Evolutionary conservation across 768 basidiomycete genomes (phyloP).

Genomic region (Favolaschia claudopus): DNA sequence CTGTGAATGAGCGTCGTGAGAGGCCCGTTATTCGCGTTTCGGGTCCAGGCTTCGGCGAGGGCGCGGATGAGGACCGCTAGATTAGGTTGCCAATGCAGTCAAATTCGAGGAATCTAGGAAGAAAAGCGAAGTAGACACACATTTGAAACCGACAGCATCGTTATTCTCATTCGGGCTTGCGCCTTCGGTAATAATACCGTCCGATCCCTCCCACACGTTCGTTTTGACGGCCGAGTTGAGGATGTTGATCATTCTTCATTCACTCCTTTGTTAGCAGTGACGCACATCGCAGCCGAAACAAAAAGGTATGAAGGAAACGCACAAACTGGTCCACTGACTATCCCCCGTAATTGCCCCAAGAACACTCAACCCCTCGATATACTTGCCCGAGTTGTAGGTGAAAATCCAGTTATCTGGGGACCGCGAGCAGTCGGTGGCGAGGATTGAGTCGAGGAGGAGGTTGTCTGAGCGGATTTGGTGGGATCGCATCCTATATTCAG

Average conservation of each 20-base stretch:
- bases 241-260: conserved; percentile 43
- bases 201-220: conserved; percentile 52
- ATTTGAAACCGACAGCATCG: conserved; percentile 61
- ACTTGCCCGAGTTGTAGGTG: conserved; percentile 64
- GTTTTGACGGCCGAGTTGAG: conserved; percentile 52
- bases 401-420: conserved; percentile 56
- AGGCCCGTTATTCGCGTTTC: conserved; percentile 44
- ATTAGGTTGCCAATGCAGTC: not conserved
- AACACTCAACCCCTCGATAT: conserved; percentile 58
- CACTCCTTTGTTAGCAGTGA: conserved; percentile 21
- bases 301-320: conserved; percentile 25
- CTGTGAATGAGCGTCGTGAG: conserved; percentile 53
- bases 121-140: too few relatives aligned
- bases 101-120: not conserved
- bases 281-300: too few relatives aligned
- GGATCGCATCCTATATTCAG: conserved; percentile 42
- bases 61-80: conserved; percentile 56
- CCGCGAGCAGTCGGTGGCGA: conserved; percentile 54
- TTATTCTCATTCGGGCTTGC: conserved; percentile 47
- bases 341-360: conserved; percentile 52
- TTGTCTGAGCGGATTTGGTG: conserved; percentile 50
- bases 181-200: conserved; percentile 63
- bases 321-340: conserved; percentile 50
- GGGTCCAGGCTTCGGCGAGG: conserved; percentile 51
- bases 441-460: conserved; percentile 56